Evolutionary conservation across 73 alveolate genomes (phyloP), one percentile per base, ranked within the genome.

Genomic region (Diophrys sp.): DNA sequence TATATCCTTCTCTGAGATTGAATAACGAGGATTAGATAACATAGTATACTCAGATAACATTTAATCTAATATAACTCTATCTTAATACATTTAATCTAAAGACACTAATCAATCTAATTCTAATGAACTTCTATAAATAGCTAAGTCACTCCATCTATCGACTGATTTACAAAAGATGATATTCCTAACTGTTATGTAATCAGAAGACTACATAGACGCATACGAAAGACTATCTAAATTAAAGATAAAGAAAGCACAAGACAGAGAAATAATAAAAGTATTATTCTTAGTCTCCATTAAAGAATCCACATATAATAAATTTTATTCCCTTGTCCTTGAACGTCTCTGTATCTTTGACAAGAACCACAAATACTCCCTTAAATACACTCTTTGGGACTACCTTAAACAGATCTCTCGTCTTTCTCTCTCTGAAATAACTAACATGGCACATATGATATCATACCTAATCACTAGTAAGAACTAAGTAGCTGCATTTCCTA

Each of bases 371-470:
- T 80, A 80, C 66, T 86, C 93, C 1, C n/a, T 79, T 18, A 86
- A 86, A 67, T 86, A 86, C 54, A 70, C 93, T 1, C 75, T 86
- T 23, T 86, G 93, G 93, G 93, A 86, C 53, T 86, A 86, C 44
- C 70, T 86, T 23, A 86, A 80, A 44, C 18, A 44, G 18, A 5
- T 44, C 62, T 44, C 62, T 44, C 5, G 18, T 11, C 5, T 44
- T 5, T 5, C 5, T 44, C 18, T 44, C n/a, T 18, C 5, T 44
- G 62, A 44, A 18, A 44, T 44, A 11, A 44, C 62, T 44, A 44
- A 44, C 18, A 11, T 44, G 18, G 62, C 62, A 44, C 18, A 5
- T 44, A 11, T 11, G 5, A 44, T 44, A 18, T 11, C n/a, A 11
- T 44, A 44, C 18, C 62, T 44, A 44, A 44, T 44, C 5, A 5